Percentiles rank a stretch among this genome's conserved stretches.
These are phyloP conservation scores for Nakaseomyces bracarensis DNA, from an alignment of 1,139 yeast species.

Conservation along the genomic window DNA sequence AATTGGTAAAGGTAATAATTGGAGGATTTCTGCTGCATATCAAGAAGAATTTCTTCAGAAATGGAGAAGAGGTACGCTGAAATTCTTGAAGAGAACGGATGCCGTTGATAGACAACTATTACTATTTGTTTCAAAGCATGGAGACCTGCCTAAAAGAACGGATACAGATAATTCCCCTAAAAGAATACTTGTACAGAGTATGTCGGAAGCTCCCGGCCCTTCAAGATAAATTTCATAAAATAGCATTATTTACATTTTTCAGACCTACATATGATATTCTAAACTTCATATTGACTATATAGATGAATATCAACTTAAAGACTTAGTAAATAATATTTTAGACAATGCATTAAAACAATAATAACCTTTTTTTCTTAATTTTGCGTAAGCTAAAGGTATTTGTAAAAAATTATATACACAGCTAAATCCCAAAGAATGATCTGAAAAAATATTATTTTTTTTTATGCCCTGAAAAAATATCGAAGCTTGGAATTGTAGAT, in stretches of 20 bases:
- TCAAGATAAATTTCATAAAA: neutral
- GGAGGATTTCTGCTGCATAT: slow-evolving; percentile 86
- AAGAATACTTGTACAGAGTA: slow-evolving; percentile 13
- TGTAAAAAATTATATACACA: too few species aligned
- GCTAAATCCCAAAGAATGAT: too few species aligned
- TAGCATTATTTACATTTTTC: too few species aligned
- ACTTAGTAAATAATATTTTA: too few species aligned
- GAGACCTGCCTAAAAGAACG: slow-evolving; percentile 3
- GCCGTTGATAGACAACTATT: slow-evolving; percentile 73
- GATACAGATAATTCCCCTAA: slow-evolving; percentile 44
- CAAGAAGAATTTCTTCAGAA: slow-evolving; percentile 74
- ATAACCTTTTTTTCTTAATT: too few species aligned
- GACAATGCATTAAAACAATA: too few species aligned
- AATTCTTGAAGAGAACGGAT: slow-evolving; percentile 66
- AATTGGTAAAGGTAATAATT: slow-evolving; percentile 97
- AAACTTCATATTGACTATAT: too few species aligned
- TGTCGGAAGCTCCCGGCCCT: slow-evolving; percentile 11
- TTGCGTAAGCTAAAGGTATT: too few species aligned
- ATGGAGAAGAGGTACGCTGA: slow-evolving; percentile 62
- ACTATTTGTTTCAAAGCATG: slow-evolving; percentile 58
- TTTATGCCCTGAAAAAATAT: neutral
- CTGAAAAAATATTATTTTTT: too few species aligned
- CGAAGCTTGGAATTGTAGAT: neutral
- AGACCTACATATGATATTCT: too few species aligned
- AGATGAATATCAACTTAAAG: too few species aligned